Evolutionary conservation across 1,139 yeast genomes (phyloP).

Genomic region (Candida sanyaensis): DNA sequence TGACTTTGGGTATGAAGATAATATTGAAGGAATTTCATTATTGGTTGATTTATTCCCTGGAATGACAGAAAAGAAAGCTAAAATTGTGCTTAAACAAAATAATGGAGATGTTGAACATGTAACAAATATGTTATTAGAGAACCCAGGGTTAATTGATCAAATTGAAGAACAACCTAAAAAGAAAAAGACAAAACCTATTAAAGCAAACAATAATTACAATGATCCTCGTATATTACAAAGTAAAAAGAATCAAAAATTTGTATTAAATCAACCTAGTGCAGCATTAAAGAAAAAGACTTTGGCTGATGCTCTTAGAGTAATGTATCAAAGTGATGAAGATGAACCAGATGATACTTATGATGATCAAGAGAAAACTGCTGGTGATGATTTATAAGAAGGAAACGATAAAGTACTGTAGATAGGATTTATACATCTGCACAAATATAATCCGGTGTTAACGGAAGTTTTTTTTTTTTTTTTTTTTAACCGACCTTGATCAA

Average conservation of each 20-base stretch:
- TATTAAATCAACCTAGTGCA: slow-evolving; percentile 10
- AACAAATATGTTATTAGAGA: slow-evolving; percentile 62
- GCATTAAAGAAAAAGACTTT: slow-evolving; percentile 56
- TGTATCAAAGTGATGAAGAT: slow-evolving; percentile 74
- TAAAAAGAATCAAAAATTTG: slow-evolving; percentile 4
- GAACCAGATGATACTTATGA: slow-evolving; percentile 86
- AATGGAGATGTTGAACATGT: slow-evolving; percentile 57
- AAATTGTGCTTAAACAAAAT: slow-evolving; percentile 46
- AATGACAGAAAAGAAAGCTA: slow-evolving; percentile 45
- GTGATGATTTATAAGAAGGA: slow-evolving; percentile 14
- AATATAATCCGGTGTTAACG: background rate
- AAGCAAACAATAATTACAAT: slow-evolving; percentile 8
- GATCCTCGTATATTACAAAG: slow-evolving; percentile 3
- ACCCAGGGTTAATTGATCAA: slow-evolving; percentile 44
- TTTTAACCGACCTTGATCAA: no score
- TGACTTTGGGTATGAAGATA: slow-evolving; percentile 19
- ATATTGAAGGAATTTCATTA: slow-evolving; percentile 40
- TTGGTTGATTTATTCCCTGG: slow-evolving; percentile 64
- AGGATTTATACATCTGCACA: no score
- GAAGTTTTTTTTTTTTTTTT: no score
- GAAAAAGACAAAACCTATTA: slow-evolving; percentile 1
- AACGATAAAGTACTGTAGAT: no score
- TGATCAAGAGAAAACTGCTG: slow-evolving; percentile 59
- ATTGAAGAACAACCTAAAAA: slow-evolving; percentile 16
- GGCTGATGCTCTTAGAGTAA: slow-evolving; percentile 60